Conservation (phyloP, 2,329 filamentous ascomycete genomes). For the Bipolaris zeicola region DNA sequence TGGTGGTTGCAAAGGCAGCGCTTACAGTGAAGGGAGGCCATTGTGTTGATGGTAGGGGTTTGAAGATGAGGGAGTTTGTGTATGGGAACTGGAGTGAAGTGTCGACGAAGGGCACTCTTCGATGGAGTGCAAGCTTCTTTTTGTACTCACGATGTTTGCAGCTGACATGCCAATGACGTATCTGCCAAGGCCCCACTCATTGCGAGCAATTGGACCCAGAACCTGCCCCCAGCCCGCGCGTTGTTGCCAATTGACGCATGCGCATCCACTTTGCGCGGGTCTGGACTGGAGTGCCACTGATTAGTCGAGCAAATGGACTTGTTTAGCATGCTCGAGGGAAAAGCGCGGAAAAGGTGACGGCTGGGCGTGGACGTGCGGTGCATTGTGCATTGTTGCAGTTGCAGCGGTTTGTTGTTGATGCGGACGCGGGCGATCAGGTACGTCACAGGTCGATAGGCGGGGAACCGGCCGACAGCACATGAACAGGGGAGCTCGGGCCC, state of each 20-base stretch:
- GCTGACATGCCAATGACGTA: slow-evolving; percentile 43
- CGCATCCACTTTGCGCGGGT: slow-evolving; percentile 15
- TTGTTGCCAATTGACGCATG: slow-evolving; percentile 21
- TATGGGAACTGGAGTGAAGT: slow-evolving; percentile 17
- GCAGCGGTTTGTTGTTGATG: background rate
- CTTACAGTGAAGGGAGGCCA: slow-evolving; percentile 66
- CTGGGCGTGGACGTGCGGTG: background rate
- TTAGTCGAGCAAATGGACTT: background rate
- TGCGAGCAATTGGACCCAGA: slow-evolving; percentile 15
- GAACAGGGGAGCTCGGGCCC: slow-evolving; percentile 10
- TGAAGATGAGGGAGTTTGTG: slow-evolving; percentile 21
- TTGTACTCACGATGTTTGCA: slow-evolving; percentile 38
- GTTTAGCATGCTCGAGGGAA: background rate
- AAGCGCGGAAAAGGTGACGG: background rate
- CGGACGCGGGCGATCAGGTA: slow-evolving; percentile 14
- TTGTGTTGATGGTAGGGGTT: slow-evolving; percentile 48
- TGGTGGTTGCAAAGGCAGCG: slow-evolving; percentile 12
- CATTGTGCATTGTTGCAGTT: background rate
- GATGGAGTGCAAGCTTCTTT: slow-evolving; percentile 39
- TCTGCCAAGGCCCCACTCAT: slow-evolving; percentile 19
- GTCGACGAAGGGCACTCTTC: slow-evolving; percentile 20
- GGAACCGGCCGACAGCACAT: background rate
- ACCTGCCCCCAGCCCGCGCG: slow-evolving; percentile 25
- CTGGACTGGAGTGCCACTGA: slow-evolving; percentile 23
- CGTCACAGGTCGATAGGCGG: slow-evolving; percentile 20